Evolutionary conservation across 2,329 filamentous ascomycete species (phyloP).

Genomic region (Colletotrichum spaethianum): DNA sequence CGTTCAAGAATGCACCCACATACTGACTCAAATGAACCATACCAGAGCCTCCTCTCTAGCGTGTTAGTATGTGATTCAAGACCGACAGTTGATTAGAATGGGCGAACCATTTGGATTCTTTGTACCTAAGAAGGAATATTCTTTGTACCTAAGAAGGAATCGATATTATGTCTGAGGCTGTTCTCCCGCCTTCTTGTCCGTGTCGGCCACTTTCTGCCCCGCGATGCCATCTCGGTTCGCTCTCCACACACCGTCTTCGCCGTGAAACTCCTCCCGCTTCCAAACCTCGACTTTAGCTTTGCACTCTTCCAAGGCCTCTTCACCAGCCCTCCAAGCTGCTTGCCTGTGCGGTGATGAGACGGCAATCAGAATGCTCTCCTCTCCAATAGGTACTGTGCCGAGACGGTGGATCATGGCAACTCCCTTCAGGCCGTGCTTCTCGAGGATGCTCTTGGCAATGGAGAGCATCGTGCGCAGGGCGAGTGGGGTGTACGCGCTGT

Average conservation of each 20-base stretch:
- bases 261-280: conserved; percentile 92
- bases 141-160: neutral
- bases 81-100: neutral
- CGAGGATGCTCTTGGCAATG: conserved; percentile 71
- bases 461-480: conserved; percentile 78
- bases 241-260: conserved; percentile 85
- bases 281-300: conserved; percentile 94
- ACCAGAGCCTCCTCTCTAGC: neutral
- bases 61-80: neutral
- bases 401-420: conserved; percentile 89
- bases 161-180: neutral
- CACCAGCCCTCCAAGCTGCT: conserved; percentile 88
- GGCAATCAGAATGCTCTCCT: conserved; percentile 93
- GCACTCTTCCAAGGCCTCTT: conserved; percentile 89
- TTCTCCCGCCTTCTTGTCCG: neutral
- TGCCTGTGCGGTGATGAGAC: conserved; percentile 87
- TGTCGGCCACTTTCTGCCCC: conserved; percentile 58
- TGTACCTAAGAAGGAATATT: neutral
- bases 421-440: conserved; percentile 76
- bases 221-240: conserved; percentile 83
- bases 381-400: conserved; percentile 87
- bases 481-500: conserved; percentile 80
- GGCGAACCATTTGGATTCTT: neutral
- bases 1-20: neutral
- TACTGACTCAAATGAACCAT: neutral